Conservation (phyloP, 1,139 yeast species). For the Zygoascus sp. region DNA sequence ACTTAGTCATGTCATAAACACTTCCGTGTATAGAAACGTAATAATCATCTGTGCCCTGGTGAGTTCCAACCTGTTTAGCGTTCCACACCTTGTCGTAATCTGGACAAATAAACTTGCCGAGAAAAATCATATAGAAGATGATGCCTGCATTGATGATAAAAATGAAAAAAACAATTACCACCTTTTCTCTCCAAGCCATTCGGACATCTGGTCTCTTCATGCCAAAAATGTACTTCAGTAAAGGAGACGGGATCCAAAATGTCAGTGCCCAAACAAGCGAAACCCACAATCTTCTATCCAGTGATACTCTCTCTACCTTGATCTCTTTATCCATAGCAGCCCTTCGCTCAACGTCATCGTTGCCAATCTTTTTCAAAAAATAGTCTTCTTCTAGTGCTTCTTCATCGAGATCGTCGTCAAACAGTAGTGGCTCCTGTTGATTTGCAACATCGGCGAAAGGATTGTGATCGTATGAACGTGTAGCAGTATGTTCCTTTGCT, state of each 20-base stretch:
- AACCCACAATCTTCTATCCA: conserved; percentile 37
- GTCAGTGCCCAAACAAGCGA: conserved; percentile 37
- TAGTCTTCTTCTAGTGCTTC: conserved; percentile 27
- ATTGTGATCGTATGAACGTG: not conserved
- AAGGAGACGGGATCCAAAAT: conserved; percentile 39
- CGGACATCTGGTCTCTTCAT: conserved; percentile 40
- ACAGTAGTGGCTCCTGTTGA: conserved; percentile 8
- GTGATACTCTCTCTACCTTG: conserved; percentile 31
- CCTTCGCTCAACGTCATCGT: conserved; percentile 20
- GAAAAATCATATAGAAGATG: conserved; percentile 40
- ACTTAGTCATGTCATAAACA: conserved; percentile 40
- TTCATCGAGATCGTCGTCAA: conserved; percentile 20
- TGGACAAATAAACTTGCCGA: conserved; percentile 39
- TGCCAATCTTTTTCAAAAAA: conserved; percentile 23
- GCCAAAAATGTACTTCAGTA: conserved; percentile 32
- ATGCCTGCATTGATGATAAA: conserved; percentile 35
- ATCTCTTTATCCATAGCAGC: conserved; percentile 16
- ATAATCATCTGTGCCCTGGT: conserved; percentile 36
- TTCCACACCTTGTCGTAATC: conserved; percentile 41
- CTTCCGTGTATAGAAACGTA: conserved; percentile 39
- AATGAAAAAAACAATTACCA: conserved; percentile 36
- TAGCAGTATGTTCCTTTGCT: not conserved
- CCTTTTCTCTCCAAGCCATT: conserved; percentile 41
- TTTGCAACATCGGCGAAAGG: conserved; percentile 7
- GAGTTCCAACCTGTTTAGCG: conserved; percentile 33